These are phyloP conservation scores for Cytospora chrysosperma DNA, from an alignment of 2,329 filamentous ascomycete genomes.

Conservation along the genomic window DNA sequence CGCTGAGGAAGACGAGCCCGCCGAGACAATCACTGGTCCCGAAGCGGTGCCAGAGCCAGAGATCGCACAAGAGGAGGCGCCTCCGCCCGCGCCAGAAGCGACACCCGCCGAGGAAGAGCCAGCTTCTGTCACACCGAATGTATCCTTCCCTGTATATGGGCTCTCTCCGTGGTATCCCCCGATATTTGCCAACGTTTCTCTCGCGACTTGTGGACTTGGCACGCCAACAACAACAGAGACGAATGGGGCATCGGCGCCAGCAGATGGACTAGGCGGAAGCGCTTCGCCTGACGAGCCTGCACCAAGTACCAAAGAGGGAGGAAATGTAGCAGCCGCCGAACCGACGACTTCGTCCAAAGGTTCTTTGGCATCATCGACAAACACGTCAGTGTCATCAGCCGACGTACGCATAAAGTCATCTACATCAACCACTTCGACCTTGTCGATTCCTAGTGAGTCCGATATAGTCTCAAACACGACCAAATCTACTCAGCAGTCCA, in stretches of 20 bases:
- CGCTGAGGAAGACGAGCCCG: conserved; percentile 60
- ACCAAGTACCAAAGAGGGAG: not conserved
- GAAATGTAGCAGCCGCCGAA: not conserved
- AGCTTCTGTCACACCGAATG: not conserved
- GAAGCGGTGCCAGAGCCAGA: conserved; percentile 35
- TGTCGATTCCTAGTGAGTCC: not conserved
- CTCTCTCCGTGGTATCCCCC: conserved; percentile 31
- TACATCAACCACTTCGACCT: not conserved
- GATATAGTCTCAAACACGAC: conserved; percentile 2
- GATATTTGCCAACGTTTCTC: conserved; percentile 23
- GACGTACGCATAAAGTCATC: not conserved
- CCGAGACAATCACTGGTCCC: conserved; percentile 34
- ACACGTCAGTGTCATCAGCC: not conserved
- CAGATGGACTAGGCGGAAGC: conserved; percentile 2
- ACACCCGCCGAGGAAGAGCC: not conserved
- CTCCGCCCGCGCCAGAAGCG: conserved; percentile 12
- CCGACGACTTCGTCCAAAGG: conserved; percentile 9
- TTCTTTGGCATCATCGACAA: not conserved
- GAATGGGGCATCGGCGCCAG: conserved; percentile 25
- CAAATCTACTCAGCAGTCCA: conserved; percentile 3
- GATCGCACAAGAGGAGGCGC: conserved; percentile 21
- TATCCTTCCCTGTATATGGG: conserved; percentile 25
- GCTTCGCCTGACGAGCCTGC: not conserved
- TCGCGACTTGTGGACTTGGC: conserved; percentile 29
- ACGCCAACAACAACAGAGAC: conserved; percentile 30